Percentiles rank a stretch among this genome's conserved stretches.
phyloP scores from a whole-genome alignment of 73 alveolate genomes.

The Paramecium biaurelia region DNA sequence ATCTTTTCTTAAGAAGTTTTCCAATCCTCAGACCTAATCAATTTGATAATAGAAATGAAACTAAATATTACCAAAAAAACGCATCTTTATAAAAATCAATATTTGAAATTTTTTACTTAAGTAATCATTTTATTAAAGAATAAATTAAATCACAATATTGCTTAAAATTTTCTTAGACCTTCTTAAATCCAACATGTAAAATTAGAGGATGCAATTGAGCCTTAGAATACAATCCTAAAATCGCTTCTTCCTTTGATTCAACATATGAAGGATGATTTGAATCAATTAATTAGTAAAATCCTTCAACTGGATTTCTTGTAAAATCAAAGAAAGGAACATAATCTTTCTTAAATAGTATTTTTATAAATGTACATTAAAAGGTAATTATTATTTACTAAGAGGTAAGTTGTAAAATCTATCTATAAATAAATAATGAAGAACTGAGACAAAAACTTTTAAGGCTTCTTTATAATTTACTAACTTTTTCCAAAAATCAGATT shows the following conservation, averaged over 20 bases:
- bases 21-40: neutral
- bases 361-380: slow-evolving; percentile 19
- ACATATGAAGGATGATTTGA: neutral
- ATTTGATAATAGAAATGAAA: neutral
- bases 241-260: neutral
- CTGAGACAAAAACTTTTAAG: neutral
- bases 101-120: neutral
- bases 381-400: neutral
- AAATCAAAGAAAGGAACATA: neutral
- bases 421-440: slow-evolving; percentile 1
- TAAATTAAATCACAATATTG: slow-evolving; percentile 1
- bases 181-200: neutral
- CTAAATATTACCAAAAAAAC: neutral
- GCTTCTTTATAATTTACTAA: neutral
- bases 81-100: neutral
- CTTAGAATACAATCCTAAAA: neutral
- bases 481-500: slow-evolving; percentile 6
- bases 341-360: slow-evolving; percentile 1
- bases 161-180: neutral
- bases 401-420: slow-evolving; percentile 5
- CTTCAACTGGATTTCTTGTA: slow-evolving; percentile 12
- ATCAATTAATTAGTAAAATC: neutral
- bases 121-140: neutral
- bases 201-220: neutral
- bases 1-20: neutral